phyloP scores from a whole-genome alignment of 441 rosid genomes.

The Populus hybrid region DNA sequence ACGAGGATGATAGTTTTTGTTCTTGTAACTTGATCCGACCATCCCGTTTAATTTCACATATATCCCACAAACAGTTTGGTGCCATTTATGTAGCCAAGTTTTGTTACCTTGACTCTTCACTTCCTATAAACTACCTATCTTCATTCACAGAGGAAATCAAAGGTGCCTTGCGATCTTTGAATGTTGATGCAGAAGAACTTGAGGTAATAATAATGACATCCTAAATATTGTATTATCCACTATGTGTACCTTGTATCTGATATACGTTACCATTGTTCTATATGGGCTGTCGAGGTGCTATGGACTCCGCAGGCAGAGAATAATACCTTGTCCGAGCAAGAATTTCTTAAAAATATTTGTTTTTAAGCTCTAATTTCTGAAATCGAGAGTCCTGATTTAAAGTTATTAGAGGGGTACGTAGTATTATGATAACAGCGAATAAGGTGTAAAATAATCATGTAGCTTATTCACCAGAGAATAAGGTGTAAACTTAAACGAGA shows the following conservation, averaged over 20 bases:
- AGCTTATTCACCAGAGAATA: neutral
- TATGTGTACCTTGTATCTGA: no score
- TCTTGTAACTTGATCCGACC: neutral
- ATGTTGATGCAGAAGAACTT: constrained; percentile 3
- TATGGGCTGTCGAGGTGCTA: constrained; percentile 3
- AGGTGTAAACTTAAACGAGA: neutral
- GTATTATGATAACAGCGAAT: neutral
- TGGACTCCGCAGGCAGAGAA: constrained; percentile 86
- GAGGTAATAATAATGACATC: constrained; percentile 1
- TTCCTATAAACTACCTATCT: no score
- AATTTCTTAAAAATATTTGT: constrained; percentile 51
- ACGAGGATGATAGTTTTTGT: neutral
- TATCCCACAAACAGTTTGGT: no score
- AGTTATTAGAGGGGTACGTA: neutral
- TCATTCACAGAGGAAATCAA: constrained; percentile 14
- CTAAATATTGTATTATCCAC: neutral
- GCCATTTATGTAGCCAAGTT: no score
- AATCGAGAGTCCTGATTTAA: neutral
- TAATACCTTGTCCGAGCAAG: constrained; percentile 59
- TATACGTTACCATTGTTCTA: no score
- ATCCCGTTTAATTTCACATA: no score
- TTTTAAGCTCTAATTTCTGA: neutral
- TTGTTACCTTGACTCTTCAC: no score
- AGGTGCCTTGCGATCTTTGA: constrained; percentile 16
- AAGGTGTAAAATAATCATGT: neutral